Conservation (phyloP, 2,329 filamentous ascomycete genomes). For the Juglanconis sp. region DNA sequence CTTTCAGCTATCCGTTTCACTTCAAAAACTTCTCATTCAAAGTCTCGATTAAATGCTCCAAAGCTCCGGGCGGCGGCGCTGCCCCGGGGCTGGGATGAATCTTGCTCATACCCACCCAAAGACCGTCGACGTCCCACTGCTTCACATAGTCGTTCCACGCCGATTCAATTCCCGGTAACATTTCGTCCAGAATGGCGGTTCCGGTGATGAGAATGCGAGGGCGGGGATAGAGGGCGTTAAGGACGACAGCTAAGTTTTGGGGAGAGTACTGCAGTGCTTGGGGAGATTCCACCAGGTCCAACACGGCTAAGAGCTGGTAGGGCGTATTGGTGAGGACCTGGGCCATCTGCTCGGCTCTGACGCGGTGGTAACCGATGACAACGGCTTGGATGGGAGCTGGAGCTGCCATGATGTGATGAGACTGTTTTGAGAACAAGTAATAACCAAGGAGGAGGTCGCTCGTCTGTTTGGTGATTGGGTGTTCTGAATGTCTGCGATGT, state of each 20-base stretch:
- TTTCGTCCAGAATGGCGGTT: slow-evolving; percentile 4
- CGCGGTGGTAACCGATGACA: no score
- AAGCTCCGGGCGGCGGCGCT: neutral
- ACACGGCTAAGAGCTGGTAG: neutral
- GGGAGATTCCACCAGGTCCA: slow-evolving; percentile 6
- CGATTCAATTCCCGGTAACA: slow-evolving; percentile 1
- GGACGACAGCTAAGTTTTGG: slow-evolving; percentile 5
- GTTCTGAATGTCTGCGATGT: no score
- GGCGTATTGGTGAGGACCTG: no score
- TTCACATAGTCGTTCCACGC: slow-evolving; percentile 1
- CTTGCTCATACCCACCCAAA: slow-evolving; percentile 7
- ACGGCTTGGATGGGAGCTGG: no score
- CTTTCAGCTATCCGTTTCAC: neutral
- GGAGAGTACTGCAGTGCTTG: neutral
- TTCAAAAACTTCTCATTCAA: slow-evolving; percentile 3
- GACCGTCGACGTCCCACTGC: neutral
- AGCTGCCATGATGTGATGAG: no score
- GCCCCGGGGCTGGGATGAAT: neutral
- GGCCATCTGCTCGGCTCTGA: no score
- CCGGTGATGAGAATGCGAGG: slow-evolving; percentile 5
- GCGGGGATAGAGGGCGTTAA: slow-evolving; percentile 7
- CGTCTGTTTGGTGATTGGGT: no score
- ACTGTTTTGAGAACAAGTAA: no score
- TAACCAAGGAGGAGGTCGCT: no score
- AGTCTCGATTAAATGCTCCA: neutral